Base-by-base conservation (phyloP, 768 basidiomycete genomes). In the Kwoniella sp. region DNA sequence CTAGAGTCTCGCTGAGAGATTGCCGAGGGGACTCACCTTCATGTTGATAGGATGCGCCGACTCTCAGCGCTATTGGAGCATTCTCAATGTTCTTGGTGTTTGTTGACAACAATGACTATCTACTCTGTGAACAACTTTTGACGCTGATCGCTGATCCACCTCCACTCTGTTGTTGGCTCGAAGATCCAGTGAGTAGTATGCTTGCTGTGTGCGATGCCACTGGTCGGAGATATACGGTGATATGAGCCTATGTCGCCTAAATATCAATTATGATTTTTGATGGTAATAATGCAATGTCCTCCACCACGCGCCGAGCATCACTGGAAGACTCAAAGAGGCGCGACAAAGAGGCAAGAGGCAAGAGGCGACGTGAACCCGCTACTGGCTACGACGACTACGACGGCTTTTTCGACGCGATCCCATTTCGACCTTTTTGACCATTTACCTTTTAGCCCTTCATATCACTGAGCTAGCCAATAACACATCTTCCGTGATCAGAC, bases 1-100 rank as follows among this genome's bases (percentile, higher is more conserved):
- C n/a, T n/a, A n/a, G n/a, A n/a, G n/a, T n/a, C n/a, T n/a, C n/a
- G n/a, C n/a, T n/a, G n/a, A n/a, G n/a, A n/a, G n/a, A n/a, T n/a
- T n/a, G n/a, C n/a, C n/a, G 33, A 15, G 19, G n/a, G 17, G 13
- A 30, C 61, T 58, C 26, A 64, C 62, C 62, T 64, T 64, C 62
- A 64, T 64, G 12, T 24, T 64, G 48, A 19, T 44, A 6, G 7
- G 40, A 4, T 10, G 8, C 3, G 17, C 40, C 40, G 5, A 33
- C 40, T 44, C 40, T 4, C 40, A 10, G 40, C 17, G 40, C 17
- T 19, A 44, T 19, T 10, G 17, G 17, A 44, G 40, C 6, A 25
- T 51, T 29, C 22, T 33, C 29, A 49, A 58, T 58, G 1, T 19
- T 33, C 1, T 12, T 58, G n/a, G 24, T 50, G 24, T 25, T 48